Conservation (phyloP, 2,329 filamentous ascomycete species). For the Fusarium redolens region DNA sequence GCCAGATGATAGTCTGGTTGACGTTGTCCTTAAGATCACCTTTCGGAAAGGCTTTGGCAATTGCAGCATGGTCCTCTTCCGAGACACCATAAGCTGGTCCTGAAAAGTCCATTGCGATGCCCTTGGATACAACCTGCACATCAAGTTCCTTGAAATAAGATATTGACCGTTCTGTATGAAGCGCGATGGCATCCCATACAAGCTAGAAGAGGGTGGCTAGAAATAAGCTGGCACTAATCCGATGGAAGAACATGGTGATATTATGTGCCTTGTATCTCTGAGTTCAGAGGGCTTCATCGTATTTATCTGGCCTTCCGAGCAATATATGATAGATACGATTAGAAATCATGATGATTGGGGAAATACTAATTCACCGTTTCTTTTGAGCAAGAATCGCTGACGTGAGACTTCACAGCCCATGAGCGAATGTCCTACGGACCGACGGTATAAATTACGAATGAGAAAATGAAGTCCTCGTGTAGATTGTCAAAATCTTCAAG, state of each 20-base stretch:
- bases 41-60: background rate
- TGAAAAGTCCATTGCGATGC: constrained; percentile 9
- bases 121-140: constrained; percentile 5
- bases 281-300: accelerated
- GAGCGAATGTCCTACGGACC: background rate
- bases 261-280: accelerated
- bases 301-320: accelerated
- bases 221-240: accelerated
- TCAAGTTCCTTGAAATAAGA: constrained; percentile 20
- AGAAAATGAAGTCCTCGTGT: no score
- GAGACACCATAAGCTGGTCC: constrained; percentile 2
- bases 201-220: background rate
- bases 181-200: constrained; percentile 18
- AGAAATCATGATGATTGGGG: accelerated
- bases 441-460: no score
- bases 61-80: background rate
- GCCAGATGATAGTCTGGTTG: constrained; percentile 16
- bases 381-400: background rate
- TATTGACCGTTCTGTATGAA: constrained; percentile 13
- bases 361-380: background rate
- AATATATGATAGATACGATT: background rate
- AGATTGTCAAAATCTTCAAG: accelerated
- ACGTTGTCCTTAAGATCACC: background rate
- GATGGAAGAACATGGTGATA: background rate
- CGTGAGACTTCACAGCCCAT: background rate